Evolutionary conservation across 768 basidiomycete species (phyloP).

Genomic region (Tylopilus rubrobrunneus): DNA sequence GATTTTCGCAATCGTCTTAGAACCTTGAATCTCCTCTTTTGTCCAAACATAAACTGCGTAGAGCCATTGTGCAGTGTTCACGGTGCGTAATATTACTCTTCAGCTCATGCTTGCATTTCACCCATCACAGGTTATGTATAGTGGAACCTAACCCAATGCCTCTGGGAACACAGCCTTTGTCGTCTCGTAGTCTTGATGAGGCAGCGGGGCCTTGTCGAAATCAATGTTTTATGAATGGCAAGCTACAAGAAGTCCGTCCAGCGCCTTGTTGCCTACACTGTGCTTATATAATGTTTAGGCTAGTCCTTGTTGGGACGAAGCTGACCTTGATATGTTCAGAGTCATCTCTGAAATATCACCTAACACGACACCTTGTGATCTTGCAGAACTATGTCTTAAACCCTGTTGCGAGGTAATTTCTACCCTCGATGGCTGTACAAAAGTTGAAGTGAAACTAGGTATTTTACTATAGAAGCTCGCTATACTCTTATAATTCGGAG

Average conservation of each 20-base stretch:
- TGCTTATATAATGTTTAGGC: conserved; percentile 11
- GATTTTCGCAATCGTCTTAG: conserved; percentile 29
- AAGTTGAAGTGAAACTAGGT: conserved; percentile 20
- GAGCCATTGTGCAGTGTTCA: conserved; percentile 50
- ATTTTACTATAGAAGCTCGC: conserved; percentile 14
- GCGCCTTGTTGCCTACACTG: background rate
- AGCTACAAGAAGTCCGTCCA: conserved; percentile 12
- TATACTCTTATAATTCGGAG: conserved; percentile 3
- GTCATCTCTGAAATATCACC: conserved; percentile 41
- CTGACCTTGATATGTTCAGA: conserved; percentile 38
- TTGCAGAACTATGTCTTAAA: conserved; percentile 51
- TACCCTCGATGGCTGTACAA: background rate
- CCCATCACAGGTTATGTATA: conserved; percentile 14
- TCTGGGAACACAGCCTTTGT: background rate
- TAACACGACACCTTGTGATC: conserved; percentile 48
- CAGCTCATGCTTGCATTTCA: conserved; percentile 11
- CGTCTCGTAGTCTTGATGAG: conserved; percentile 1
- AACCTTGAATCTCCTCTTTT: conserved; percentile 43
- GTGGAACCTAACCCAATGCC: conserved; percentile 23
- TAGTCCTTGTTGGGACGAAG: conserved; percentile 40
- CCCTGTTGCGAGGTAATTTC: conserved; percentile 55
- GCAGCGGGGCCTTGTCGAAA: conserved; percentile 23
- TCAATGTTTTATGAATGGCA: conserved; percentile 25
- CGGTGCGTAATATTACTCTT: conserved; percentile 29
- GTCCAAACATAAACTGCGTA: conserved; percentile 49